These are phyloP conservation scores for Alternaria arborescens DNA, from an alignment of 2,329 filamentous ascomycete genomes.

Conservation along the genomic window DNA sequence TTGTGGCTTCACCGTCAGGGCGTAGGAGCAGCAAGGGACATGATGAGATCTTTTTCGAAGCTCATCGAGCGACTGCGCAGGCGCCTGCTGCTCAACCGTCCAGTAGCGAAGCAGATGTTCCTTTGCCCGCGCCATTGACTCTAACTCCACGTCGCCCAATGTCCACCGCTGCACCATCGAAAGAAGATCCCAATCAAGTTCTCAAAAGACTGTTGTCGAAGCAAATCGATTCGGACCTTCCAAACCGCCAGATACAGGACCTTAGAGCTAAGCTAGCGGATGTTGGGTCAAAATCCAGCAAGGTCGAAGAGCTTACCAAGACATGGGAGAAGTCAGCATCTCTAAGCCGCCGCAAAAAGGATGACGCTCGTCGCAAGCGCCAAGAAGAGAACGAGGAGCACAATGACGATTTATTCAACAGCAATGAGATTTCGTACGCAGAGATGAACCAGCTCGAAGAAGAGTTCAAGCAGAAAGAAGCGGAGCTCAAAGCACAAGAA, in stretches of 20 bases:
- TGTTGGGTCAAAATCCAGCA: slow-evolving; percentile 30
- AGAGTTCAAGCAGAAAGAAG: slow-evolving; percentile 63
- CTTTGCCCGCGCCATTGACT: slow-evolving; percentile 39
- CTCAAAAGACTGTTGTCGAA: slow-evolving; percentile 34
- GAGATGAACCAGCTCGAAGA: slow-evolving; percentile 64
- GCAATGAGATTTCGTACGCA: slow-evolving; percentile 65
- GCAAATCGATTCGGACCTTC: slow-evolving; percentile 14
- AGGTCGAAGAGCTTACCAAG: slow-evolving; percentile 33
- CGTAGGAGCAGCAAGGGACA: slow-evolving; percentile 30
- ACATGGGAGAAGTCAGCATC: slow-evolving; percentile 59
- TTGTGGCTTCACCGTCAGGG: slow-evolving; percentile 13
- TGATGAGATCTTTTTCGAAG: slow-evolving; percentile 50
- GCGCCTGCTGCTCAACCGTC: slow-evolving; percentile 25
- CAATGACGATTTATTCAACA: slow-evolving; percentile 64
- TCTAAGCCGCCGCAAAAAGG: slow-evolving; percentile 55
- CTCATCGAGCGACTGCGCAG: slow-evolving; percentile 19
- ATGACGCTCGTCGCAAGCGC: slow-evolving; percentile 58
- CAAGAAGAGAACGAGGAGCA: slow-evolving; percentile 62
- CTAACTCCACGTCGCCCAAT: slow-evolving; percentile 28
- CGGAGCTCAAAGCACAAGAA: slow-evolving; percentile 61
- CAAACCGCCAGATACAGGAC: slow-evolving; percentile 32
- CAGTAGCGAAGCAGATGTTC: slow-evolving; percentile 31
- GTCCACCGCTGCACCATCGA: slow-evolving; percentile 20
- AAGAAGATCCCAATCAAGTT: slow-evolving; percentile 24
- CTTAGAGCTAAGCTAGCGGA: slow-evolving; percentile 27